Conservation (phyloP, 2,329 filamentous ascomycete genomes). For the Fusarium sp. region DNA sequence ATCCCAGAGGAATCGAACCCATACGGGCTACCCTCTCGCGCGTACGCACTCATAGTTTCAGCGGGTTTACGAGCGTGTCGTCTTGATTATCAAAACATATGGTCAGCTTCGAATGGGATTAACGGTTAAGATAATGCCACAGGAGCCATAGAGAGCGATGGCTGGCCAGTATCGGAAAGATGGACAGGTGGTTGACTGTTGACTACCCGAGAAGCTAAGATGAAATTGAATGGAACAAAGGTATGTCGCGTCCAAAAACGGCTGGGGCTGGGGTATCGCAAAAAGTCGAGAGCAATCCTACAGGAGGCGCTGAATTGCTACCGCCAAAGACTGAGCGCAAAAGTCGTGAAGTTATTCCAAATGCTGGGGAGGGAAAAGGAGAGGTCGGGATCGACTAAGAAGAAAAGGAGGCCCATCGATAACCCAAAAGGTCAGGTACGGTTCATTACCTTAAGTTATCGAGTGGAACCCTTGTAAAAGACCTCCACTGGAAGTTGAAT, state of each 20-base stretch:
- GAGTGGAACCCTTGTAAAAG: conserved; percentile 38
- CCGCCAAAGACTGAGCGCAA: background rate
- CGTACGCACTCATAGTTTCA: conserved; percentile 55
- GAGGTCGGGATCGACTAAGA: conserved; percentile 38
- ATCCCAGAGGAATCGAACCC: conserved; percentile 50
- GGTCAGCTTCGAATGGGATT: conserved; percentile 3
- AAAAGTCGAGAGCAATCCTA: conserved; percentile 15
- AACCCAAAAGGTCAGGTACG: conserved; percentile 8
- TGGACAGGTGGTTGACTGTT: conserved; percentile 27
- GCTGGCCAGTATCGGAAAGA: conserved; percentile 24
- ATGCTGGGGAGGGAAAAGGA: conserved; percentile 28
- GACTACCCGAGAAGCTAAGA: conserved; percentile 9
- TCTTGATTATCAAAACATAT: conserved; percentile 42
- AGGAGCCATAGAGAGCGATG: conserved; percentile 35
- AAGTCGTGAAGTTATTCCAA: conserved; percentile 14
- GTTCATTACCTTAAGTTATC: conserved; percentile 17
- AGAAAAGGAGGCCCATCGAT: conserved; percentile 46
- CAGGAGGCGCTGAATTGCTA: background rate
- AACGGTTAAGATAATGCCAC: conserved; percentile 23
- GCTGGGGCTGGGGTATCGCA: conserved; percentile 9
- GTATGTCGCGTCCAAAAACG: conserved; percentile 25
- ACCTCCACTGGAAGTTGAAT: conserved; percentile 37
- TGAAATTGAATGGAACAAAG: conserved; percentile 34
- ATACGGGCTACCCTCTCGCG: conserved; percentile 50
- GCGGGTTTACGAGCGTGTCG: conserved; percentile 27